Percentiles rank a stretch among this genome's conserved stretches.
phyloP scores from a whole-genome alignment of 345 rosid species.

The Boechera retrofracta region DNA sequence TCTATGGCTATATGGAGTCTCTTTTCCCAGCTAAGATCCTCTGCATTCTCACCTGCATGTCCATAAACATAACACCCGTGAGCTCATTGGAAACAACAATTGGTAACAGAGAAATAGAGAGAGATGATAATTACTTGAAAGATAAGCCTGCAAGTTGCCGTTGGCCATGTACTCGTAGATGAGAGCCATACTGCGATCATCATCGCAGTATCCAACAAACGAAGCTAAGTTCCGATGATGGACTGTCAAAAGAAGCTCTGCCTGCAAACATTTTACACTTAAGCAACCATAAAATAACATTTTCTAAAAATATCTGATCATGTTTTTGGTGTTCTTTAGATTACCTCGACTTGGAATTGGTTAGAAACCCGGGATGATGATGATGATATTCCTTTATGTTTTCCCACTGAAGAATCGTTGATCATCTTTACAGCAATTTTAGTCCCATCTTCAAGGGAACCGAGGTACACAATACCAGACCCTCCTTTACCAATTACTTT shows the following conservation, averaged over 20 bases:
- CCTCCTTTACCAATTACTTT: slow-evolving; percentile 54
- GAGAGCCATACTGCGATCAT: slow-evolving; percentile 45
- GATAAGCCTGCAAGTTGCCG: slow-evolving; percentile 47
- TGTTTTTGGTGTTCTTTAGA: not conserved
- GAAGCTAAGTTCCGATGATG: slow-evolving; percentile 55
- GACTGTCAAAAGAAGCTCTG: slow-evolving; percentile 49
- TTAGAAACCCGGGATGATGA: slow-evolving; percentile 37
- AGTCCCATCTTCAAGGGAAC: slow-evolving; percentile 39
- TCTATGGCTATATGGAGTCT: slow-evolving; percentile 58
- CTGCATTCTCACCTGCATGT: slow-evolving; percentile 41
- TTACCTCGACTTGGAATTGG: slow-evolving; percentile 56
- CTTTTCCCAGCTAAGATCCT: slow-evolving; percentile 51
- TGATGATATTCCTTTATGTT: slow-evolving; percentile 1
- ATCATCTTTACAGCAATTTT: slow-evolving; percentile 58
- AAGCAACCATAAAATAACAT: not conserved
- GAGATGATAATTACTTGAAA: slow-evolving; percentile 35
- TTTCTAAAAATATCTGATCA: not conserved
- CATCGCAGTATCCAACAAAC: slow-evolving; percentile 54
- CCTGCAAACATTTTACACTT: slow-evolving; percentile 44
- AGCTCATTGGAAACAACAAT: not conserved
- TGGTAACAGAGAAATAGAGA: not conserved
- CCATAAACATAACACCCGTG: not conserved
- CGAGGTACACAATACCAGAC: slow-evolving; percentile 53
- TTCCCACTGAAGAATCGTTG: slow-evolving; percentile 34
- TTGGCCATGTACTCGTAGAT: slow-evolving; percentile 59